Conservation (phyloP, 202 grass and related monocot genomes). For the Eragrostis tef region DNA sequence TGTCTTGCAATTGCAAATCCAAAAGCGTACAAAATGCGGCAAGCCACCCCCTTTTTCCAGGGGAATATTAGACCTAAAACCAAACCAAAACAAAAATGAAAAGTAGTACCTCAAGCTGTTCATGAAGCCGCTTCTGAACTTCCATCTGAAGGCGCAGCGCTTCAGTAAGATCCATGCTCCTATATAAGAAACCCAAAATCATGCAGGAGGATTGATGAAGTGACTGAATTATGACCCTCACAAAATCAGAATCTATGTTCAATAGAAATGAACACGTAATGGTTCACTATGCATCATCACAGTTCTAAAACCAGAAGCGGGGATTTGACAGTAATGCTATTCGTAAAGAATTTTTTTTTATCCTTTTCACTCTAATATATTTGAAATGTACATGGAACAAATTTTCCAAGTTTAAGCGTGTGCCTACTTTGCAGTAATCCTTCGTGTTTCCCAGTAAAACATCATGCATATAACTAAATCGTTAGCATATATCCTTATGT, state of each 20-base stretch:
- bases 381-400: slow-evolving; percentile 8
- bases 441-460: slow-evolving; percentile 31
- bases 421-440: neutral
- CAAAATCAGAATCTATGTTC: slow-evolving; percentile 12
- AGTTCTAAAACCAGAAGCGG: slow-evolving; percentile 4
- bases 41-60: neutral
- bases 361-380: neutral
- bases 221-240: slow-evolving; percentile 15
- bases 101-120: slow-evolving; percentile 90
- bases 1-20: slow-evolving; percentile 25
- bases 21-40: slow-evolving; percentile 22
- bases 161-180: slow-evolving; percentile 91
- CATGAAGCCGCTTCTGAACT: slow-evolving; percentile 95
- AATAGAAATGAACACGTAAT: slow-evolving; percentile 34
- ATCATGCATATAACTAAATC: neutral
- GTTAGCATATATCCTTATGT: neutral
- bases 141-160: slow-evolving; percentile 95
- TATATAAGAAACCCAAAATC: slow-evolving; percentile 52
- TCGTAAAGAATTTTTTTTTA: neutral
- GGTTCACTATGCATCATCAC: slow-evolving; percentile 1
- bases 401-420: neutral
- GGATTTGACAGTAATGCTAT: neutral
- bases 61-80: neutral
- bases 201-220: slow-evolving; percentile 18
- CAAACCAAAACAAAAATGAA: slow-evolving; percentile 15